phyloP scores from a whole-genome alignment of 805 yeast genomes.

The Cyberlindnera samutprakarnensis region DNA sequence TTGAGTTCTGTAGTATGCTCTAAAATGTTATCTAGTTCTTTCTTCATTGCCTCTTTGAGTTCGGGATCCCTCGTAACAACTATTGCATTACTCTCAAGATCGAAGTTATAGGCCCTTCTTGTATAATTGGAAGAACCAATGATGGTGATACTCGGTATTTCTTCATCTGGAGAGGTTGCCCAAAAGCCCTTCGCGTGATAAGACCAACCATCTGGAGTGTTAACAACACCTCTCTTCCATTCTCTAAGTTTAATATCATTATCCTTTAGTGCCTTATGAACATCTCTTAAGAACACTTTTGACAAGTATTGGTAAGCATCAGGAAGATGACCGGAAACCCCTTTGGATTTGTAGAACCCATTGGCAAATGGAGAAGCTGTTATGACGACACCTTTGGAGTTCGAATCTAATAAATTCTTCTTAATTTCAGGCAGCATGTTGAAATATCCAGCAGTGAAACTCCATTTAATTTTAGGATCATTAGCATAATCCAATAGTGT shows the following conservation, averaged over 20 bases:
- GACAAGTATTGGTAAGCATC: slow-evolving; percentile 80
- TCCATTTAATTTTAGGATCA: slow-evolving; percentile 57
- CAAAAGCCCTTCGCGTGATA: slow-evolving; percentile 97
- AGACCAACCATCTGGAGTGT: slow-evolving; percentile 85
- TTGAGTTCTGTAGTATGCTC: slow-evolving; percentile 43
- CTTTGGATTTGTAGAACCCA: slow-evolving; percentile 81
- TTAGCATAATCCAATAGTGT: slow-evolving; percentile 51
- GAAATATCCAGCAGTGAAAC: slow-evolving; percentile 94
- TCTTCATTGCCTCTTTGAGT: slow-evolving; percentile 48
- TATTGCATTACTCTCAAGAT: slow-evolving; percentile 82
- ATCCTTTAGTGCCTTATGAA: slow-evolving; percentile 33
- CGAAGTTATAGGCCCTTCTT: slow-evolving; percentile 77
- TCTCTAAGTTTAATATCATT: slow-evolving; percentile 53
- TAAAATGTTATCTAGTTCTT: slow-evolving; percentile 58
- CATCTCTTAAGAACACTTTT: slow-evolving; percentile 52
- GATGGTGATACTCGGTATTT: slow-evolving; percentile 63
- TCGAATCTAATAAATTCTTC: slow-evolving; percentile 45
- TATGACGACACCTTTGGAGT: slow-evolving; percentile 61
- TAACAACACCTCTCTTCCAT: slow-evolving; percentile 85
- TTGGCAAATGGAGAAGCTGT: slow-evolving; percentile 94
- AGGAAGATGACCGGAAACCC: slow-evolving; percentile 76
- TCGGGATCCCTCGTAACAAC: slow-evolving; percentile 60
- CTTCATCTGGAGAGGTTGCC: slow-evolving; percentile 55
- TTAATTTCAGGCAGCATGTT: slow-evolving; percentile 78
- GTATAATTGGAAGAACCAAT: slow-evolving; percentile 95